Conservation (phyloP, 371 early-diverging fungal genomes). For the Mortierella sp. region DNA sequence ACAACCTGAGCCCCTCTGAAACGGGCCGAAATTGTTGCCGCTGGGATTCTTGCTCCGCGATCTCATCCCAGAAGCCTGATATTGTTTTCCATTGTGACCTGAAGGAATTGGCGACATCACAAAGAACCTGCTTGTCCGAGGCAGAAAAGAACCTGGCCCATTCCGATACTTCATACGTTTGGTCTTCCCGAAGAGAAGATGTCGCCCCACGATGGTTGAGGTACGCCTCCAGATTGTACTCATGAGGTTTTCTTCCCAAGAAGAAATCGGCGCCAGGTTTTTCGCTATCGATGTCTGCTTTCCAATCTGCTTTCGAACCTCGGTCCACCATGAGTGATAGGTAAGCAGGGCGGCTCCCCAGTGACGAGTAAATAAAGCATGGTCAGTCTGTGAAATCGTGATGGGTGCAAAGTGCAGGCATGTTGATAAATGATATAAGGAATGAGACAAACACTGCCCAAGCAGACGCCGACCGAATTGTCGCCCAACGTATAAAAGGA, state of each 20-base stretch:
- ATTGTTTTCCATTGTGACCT: constrained; percentile 10
- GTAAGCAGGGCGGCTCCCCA: constrained; percentile 9
- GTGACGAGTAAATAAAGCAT: constrained; percentile 11
- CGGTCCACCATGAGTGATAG: neutral
- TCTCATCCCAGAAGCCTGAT: constrained; percentile 12
- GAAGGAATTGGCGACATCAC: constrained; percentile 4
- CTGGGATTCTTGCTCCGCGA: no score
- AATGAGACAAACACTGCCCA: constrained; percentile 28
- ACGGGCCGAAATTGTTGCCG: no score
- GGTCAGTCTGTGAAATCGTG: constrained; percentile 6
- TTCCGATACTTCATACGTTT: constrained; percentile 5
- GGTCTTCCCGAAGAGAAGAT: constrained; percentile 10
- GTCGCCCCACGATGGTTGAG: constrained; percentile 17
- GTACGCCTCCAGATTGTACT: constrained; percentile 9
- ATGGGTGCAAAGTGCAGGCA: constrained; percentile 8
- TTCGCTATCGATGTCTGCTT: constrained; percentile 8
- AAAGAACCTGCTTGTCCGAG: constrained; percentile 13
- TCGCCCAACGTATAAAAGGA: constrained; percentile 29
- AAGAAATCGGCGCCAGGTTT: constrained; percentile 20
- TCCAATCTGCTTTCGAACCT: constrained; percentile 8
- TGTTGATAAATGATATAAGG: constrained; percentile 12
- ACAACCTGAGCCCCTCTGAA: no score
- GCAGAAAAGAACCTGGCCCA: constrained; percentile 15
- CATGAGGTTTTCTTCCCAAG: constrained; percentile 16
- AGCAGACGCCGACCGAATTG: constrained; percentile 25